Evolutionary conservation across 495 filamentous ascomycete species (phyloP).

Genomic region (Pyrenula massariospora): DNA sequence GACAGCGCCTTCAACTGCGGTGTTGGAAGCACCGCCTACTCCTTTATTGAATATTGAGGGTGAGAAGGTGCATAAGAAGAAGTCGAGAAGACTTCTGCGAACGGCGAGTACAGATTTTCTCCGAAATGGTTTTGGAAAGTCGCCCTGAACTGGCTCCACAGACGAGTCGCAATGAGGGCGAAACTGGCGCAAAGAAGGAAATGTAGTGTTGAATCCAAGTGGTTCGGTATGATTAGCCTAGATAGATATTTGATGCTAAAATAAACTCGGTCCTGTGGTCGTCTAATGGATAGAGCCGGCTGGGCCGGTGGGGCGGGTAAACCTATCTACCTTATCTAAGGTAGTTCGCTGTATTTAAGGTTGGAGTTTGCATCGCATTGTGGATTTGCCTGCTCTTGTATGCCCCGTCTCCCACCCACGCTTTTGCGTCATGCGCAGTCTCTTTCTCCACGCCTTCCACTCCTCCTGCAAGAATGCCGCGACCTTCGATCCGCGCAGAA

Average conservation of each 20-base stretch:
- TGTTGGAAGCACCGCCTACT: not conserved
- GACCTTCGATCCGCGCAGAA: slow-evolving; percentile 52
- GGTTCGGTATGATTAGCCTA: too few relatives aligned
- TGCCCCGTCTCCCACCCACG: slow-evolving; percentile 63
- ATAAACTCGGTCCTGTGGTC: too few relatives aligned
- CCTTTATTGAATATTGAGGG: not conserved
- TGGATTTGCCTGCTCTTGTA: too few relatives aligned
- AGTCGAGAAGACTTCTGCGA: not conserved
- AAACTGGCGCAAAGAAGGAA: not conserved
- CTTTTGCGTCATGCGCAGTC: slow-evolving; percentile 44
- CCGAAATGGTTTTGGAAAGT: not conserved
- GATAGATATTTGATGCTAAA: too few relatives aligned
- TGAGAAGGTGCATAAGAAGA: not conserved
- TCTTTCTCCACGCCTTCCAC: slow-evolving; percentile 46
- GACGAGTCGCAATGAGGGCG: not conserved
- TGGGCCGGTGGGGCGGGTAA: too few relatives aligned
- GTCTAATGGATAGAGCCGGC: too few relatives aligned
- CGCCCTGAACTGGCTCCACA: not conserved
- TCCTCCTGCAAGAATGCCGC: slow-evolving; percentile 60
- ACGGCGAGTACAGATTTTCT: not conserved
- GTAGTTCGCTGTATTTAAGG: too few relatives aligned
- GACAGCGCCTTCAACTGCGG: not conserved
- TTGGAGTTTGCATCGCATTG: too few relatives aligned
- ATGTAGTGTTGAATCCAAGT: not conserved
- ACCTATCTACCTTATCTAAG: too few relatives aligned